These are phyloP conservation scores for Boletus fagicola DNA, from an alignment of 768 basidiomycete species.

Conservation along the genomic window DNA sequence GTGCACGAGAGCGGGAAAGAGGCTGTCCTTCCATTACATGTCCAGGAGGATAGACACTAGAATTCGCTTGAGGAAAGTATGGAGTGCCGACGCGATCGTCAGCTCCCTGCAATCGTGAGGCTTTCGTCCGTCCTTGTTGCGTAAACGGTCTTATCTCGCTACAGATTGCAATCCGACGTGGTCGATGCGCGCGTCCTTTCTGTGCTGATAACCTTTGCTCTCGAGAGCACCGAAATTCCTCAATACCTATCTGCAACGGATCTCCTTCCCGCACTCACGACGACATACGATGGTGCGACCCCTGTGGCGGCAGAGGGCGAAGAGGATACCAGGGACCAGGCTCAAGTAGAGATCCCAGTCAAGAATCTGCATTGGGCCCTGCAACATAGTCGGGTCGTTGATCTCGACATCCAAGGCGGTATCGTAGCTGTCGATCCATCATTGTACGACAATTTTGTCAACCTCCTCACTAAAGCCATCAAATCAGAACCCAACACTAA, in stretches of 20 bases:
- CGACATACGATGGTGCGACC: conserved; percentile 51
- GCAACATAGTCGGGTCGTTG: conserved; percentile 58
- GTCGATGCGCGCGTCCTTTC: conserved; percentile 47
- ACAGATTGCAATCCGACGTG: conserved; percentile 19
- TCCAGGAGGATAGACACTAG: conserved; percentile 51
- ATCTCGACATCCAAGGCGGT: conserved; percentile 63
- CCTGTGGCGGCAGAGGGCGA: conserved; percentile 32
- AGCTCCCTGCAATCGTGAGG: conserved; percentile 42
- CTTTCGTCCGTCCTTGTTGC: neutral
- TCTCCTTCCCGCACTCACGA: conserved; percentile 41
- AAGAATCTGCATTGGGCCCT: conserved; percentile 67
- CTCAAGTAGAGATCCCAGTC: conserved; percentile 40
- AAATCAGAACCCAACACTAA: conserved; percentile 25
- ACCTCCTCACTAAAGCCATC: conserved; percentile 64
- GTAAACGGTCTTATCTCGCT: neutral
- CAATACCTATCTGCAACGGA: conserved; percentile 30
- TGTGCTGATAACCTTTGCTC: conserved; percentile 57
- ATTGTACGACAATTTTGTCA: conserved; percentile 66
- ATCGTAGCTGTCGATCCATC: conserved; percentile 47
- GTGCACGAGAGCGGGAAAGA: conserved; percentile 44
- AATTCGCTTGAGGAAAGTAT: conserved; percentile 19
- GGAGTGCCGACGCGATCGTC: conserved; percentile 43
- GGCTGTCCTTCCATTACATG: conserved; percentile 58
- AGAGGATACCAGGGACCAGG: conserved; percentile 12
- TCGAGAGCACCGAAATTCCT: conserved; percentile 47